These are phyloP conservation scores for Manihot esculenta DNA, from an alignment of 441 rosid genomes.

Conservation along the genomic window DNA sequence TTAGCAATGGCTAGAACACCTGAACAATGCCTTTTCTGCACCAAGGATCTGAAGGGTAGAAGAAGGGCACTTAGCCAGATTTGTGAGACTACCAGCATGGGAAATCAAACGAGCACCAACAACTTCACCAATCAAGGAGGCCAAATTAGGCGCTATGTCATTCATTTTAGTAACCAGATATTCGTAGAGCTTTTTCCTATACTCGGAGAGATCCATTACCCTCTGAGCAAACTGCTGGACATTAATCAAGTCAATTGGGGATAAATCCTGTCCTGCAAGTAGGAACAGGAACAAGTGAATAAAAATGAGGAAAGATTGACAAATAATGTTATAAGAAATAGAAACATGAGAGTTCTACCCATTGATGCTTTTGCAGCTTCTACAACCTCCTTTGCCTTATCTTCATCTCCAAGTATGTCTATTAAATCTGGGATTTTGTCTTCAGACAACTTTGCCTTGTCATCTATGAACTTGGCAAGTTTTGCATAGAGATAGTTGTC, in stretches of 20 bases:
- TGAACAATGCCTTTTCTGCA: conserved; percentile 96
- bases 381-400: conserved; percentile 82
- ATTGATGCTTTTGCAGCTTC: conserved; percentile 99
- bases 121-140: conserved; percentile 92
- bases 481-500: conserved; percentile 93
- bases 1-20: conserved; percentile 37
- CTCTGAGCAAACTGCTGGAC: conserved; percentile 80
- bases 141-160: conserved; percentile 93
- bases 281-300: conserved; percentile 10
- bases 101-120: conserved; percentile 95
- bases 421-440: conserved; percentile 71
- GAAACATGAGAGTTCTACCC: conserved; percentile 47
- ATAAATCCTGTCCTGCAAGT: conserved; percentile 80
- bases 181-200: conserved; percentile 83
- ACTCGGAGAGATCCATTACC: conserved; percentile 91
- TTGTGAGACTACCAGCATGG: conserved; percentile 99
- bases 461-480: conserved; percentile 78
- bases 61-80: conserved; percentile 97
- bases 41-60: conserved; percentile 98
- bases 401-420: conserved; percentile 87
- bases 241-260: conserved; percentile 81
- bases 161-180: conserved; percentile 88
- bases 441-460: conserved; percentile 79
- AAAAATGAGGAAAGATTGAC: not conserved
- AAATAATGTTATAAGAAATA: not conserved